Evolutionary conservation across 2,329 filamentous ascomycete genomes (phyloP), one percentile per base, ranked within the genome.

Genomic region (Arthroderma uncinatum): DNA sequence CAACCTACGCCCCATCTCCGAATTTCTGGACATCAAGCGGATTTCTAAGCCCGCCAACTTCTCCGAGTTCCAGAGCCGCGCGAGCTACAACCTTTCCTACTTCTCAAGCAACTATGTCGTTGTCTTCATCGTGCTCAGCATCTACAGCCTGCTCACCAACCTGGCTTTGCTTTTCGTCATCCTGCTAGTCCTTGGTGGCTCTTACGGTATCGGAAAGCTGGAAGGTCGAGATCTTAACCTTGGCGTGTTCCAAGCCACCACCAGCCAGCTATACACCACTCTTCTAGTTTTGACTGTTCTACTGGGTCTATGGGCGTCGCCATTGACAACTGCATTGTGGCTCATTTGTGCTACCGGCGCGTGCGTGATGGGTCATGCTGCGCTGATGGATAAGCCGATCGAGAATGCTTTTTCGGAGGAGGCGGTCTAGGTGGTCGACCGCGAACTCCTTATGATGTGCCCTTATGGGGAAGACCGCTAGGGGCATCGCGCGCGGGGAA

Each of bases 371-470:
- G 93, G 93, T 75, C 93, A 98, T 77, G 93, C 93, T 65, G 82
- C 90, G 62, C 83, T 97, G 71, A 85, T 97, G 86, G 92, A 97
- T 73, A 96, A 95, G 82, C 92, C 92, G 59, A 95, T 97, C 79
- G 93, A 97, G 85, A 92, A 94, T 91, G 91, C 91, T 96, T 98
- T 98, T 96, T 96, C 92, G 82, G 93, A 94, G 91, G 93, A 98
- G 92, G 92, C 93, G 91, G 93, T 98, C 87, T 98, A 97, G 85
- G 82, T 94, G 91, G 91, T 97, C 93, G 92, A 89, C 92, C 92
- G 93, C 93, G 87, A 93, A 86, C 91, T 95, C 92, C 91, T 78
- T 77, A 80, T 75, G 77, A 78, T 80, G 85, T 86, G 90, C 90
- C 91, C 88, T 85, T 79, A 83, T 91, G 88, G 92, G 92, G 91